Percentiles rank a stretch among this genome's conserved stretches.
These are phyloP conservation scores for Cladorrhinum sp. DNA, from an alignment of 2,329 filamentous ascomycete species.

Conservation along the genomic window DNA sequence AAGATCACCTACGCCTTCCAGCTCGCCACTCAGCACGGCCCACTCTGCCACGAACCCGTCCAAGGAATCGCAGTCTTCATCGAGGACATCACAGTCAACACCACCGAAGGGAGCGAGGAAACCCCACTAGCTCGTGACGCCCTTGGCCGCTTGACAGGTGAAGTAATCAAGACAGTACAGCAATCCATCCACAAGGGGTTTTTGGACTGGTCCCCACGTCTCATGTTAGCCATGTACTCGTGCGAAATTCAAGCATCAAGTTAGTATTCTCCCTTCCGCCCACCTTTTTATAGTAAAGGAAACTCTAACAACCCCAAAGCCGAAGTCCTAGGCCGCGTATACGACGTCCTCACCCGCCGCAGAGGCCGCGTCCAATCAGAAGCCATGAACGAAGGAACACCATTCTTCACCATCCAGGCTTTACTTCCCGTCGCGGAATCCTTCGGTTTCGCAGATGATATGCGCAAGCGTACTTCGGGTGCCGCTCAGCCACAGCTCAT, in stretches of 20 bases:
- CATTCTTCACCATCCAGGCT: slow-evolving; percentile 91
- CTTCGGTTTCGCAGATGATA: slow-evolving; percentile 95
- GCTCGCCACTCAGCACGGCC: slow-evolving; percentile 81
- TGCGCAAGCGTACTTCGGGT: slow-evolving; percentile 88
- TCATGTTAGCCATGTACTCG: slow-evolving; percentile 95
- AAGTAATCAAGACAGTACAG: slow-evolving; percentile 86
- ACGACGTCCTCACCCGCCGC: slow-evolving; percentile 94
- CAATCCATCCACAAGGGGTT: slow-evolving; percentile 81
- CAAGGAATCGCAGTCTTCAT: slow-evolving; percentile 91
- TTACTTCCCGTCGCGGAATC: slow-evolving; percentile 89
- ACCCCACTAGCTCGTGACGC: slow-evolving; percentile 58
- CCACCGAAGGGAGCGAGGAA: slow-evolving; percentile 44
- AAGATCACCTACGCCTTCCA: slow-evolving; percentile 95
- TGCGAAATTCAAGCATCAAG: slow-evolving; percentile 95
- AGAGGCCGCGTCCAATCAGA: slow-evolving; percentile 87
- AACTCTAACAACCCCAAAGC: slow-evolving; percentile 44
- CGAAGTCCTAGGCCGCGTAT: slow-evolving; percentile 91
- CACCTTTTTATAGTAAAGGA: slow-evolving; percentile 20
- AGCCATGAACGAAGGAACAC: slow-evolving; percentile 88
- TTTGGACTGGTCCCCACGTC: slow-evolving; percentile 92
- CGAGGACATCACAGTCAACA: slow-evolving; percentile 68
- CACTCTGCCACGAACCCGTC: slow-evolving; percentile 87
- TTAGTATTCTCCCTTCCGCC: slow-evolving; percentile 41
- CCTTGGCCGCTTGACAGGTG: slow-evolving; percentile 80
- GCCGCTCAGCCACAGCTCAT: slow-evolving; percentile 89